Conservation (phyloP, 2,329 filamentous ascomycete genomes). For the Cladophialophora psammophila region DNA sequence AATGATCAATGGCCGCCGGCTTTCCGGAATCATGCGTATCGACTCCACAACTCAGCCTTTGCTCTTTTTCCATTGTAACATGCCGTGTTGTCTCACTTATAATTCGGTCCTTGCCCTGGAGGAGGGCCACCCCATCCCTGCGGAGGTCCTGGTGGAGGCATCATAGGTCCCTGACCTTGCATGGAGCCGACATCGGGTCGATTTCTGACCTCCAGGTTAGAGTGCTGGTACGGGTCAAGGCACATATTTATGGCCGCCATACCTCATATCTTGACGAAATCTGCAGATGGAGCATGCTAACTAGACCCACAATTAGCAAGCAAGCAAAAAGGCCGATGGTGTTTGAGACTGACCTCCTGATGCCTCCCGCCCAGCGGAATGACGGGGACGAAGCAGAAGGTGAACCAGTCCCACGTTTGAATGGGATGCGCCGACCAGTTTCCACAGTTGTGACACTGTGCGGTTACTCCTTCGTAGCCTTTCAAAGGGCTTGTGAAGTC, state of each 20-base stretch:
- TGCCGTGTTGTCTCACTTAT: slow-evolving; percentile 25
- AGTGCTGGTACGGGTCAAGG: background rate
- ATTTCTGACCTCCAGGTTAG: slow-evolving; percentile 25
- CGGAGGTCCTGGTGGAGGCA: slow-evolving; percentile 60
- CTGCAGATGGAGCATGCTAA: slow-evolving; percentile 39
- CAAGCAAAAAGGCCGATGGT: background rate
- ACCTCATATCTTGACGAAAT: slow-evolving; percentile 39
- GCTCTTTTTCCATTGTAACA: background rate
- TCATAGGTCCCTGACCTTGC: slow-evolving; percentile 31
- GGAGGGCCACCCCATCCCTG: slow-evolving; percentile 83
- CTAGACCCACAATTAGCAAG: slow-evolving; percentile 24
- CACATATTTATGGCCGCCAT: background rate
- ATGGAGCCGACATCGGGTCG: slow-evolving; percentile 39
- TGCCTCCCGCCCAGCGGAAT: slow-evolving; percentile 47
- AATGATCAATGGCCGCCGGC: background rate
- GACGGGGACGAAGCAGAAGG: slow-evolving; percentile 53
- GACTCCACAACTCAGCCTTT: slow-evolving; percentile 21
- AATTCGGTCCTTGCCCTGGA: slow-evolving; percentile 60
- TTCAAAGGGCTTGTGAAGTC: slow-evolving; percentile 54
- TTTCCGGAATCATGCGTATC: slow-evolving; percentile 15
- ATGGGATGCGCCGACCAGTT: slow-evolving; percentile 56
- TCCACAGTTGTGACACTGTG: slow-evolving; percentile 56
- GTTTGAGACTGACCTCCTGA: slow-evolving; percentile 34
- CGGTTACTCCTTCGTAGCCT: slow-evolving; percentile 55
- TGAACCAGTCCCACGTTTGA: slow-evolving; percentile 56